Evolutionary conservation across 2,329 filamentous ascomycete genomes (phyloP).

Genomic region (Diaporthe helianthi): DNA sequence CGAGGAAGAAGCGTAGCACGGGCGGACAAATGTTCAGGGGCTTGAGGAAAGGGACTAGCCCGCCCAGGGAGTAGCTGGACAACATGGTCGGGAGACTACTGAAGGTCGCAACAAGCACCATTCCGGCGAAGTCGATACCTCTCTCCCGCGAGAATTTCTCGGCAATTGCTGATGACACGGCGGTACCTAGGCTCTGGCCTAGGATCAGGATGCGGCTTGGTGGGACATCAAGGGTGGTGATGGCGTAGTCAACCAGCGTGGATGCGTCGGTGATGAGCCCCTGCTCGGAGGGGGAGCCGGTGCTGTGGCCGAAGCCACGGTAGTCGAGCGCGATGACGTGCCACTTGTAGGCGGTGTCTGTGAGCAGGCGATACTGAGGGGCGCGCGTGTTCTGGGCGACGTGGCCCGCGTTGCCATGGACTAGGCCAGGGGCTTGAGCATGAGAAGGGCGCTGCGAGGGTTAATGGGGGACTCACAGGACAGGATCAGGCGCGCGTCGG

Average conservation of each 20-base stretch:
- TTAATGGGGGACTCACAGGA: slow-evolving; percentile 58
- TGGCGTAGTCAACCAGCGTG: slow-evolving; percentile 75
- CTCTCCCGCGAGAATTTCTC: slow-evolving; percentile 68
- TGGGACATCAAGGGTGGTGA: slow-evolving; percentile 68
- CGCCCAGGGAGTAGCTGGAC: slow-evolving; percentile 79
- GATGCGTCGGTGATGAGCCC: slow-evolving; percentile 83
- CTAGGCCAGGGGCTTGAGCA: not conserved
- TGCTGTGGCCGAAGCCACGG: slow-evolving; percentile 83
- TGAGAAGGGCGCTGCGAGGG: slow-evolving; percentile 16
- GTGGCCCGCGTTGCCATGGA: slow-evolving; percentile 75
- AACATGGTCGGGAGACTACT: slow-evolving; percentile 76
- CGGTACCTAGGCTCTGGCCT: slow-evolving; percentile 89
- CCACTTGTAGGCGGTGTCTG: slow-evolving; percentile 70
- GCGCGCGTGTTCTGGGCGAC: slow-evolving; percentile 80
- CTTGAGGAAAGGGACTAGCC: slow-evolving; percentile 78
- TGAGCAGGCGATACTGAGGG: slow-evolving; percentile 77
- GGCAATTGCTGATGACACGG: slow-evolving; percentile 76
- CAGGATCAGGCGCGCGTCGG: slow-evolving; percentile 67
- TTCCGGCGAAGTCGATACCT: slow-evolving; percentile 75
- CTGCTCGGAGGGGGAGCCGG: slow-evolving; percentile 78
- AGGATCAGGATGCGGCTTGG: slow-evolving; percentile 78
- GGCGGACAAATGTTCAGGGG: slow-evolving; percentile 74
- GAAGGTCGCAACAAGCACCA: slow-evolving; percentile 83
- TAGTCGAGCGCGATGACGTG: slow-evolving; percentile 93
- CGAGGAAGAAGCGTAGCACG: slow-evolving; percentile 66